A percentile compares a stretch with the other conserved stretches of the same genome.
Evolutionary conservation across 2,329 filamentous ascomycete species (phyloP).

Genomic region (Gnomoniopsis sp.): DNA sequence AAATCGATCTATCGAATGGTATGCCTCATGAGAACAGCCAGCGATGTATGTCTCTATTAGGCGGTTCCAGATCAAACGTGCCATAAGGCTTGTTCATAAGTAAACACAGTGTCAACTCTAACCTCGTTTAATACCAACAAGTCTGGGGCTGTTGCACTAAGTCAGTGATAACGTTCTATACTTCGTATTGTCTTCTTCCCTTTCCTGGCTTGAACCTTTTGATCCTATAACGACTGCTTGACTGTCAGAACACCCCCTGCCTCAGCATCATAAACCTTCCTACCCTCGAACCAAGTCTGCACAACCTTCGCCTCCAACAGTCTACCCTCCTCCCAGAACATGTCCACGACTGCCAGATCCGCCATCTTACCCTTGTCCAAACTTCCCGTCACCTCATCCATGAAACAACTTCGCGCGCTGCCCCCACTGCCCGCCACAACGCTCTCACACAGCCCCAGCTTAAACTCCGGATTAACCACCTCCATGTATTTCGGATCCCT

Average conservation of each 20-base stretch:
- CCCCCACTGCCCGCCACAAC: conserved; percentile 52
- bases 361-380: conserved; percentile 51
- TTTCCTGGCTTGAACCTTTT: no score
- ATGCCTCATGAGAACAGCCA: no score
- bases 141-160: no score
- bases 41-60: no score
- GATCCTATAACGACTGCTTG: not conserved
- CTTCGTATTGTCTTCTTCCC: no score
- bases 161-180: no score
- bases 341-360: conserved; percentile 54
- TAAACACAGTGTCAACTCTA: no score
- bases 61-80: no score
- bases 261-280: conserved; percentile 30
- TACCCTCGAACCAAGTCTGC: conserved; percentile 54
- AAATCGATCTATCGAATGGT: no score
- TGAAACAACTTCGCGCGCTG: conserved; percentile 56
- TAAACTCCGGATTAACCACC: conserved; percentile 50
- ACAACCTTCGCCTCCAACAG: conserved; percentile 42
- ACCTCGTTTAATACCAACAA: no score
- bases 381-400: conserved; percentile 50
- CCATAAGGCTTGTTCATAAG: no score
- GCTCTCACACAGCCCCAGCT: conserved; percentile 50
- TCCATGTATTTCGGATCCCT: conserved; percentile 40
- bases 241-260: not conserved
- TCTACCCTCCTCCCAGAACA: conserved; percentile 44